Percentiles rank a stretch among this genome's conserved stretches.
These are phyloP conservation scores for Yarrowia phangngaensis DNA, from an alignment of 805 yeast genomes.

Conservation along the genomic window DNA sequence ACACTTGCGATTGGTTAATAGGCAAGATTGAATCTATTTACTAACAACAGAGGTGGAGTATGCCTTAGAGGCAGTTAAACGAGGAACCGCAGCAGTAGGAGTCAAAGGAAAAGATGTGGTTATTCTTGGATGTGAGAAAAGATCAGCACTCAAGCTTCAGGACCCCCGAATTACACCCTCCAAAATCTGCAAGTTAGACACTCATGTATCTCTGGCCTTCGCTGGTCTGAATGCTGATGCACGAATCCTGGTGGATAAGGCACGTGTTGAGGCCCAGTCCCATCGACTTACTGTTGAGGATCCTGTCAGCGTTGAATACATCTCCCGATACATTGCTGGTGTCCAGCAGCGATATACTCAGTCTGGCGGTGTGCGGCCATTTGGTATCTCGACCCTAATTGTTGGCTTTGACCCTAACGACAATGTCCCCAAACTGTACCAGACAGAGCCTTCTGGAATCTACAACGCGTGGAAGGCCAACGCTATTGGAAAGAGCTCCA, in stretches of 20 bases:
- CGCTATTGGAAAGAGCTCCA: conserved; percentile 91
- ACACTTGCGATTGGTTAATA: neutral
- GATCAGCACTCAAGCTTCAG: conserved; percentile 91
- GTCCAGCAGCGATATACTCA: conserved; percentile 96
- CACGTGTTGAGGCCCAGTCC: conserved; percentile 94
- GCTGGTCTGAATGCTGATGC: conserved; percentile 99
- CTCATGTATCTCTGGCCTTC: conserved; percentile 86
- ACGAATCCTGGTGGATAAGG: conserved; percentile 87
- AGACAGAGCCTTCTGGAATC: conserved; percentile 96
- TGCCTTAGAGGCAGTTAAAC: conserved; percentile 94
- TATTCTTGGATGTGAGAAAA: conserved; percentile 93
- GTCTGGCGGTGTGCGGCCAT: conserved; percentile 97
- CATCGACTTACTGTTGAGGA: conserved; percentile 92
- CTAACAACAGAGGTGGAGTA: conserved; percentile 74
- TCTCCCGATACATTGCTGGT: conserved; percentile 95
- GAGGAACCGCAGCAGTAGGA: conserved; percentile 98
- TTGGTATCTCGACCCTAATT: conserved; percentile 90
- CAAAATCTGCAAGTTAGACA: conserved; percentile 85
- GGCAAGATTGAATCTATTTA: conserved; percentile 31
- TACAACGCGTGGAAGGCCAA: conserved; percentile 98
- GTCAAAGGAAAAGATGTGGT: conserved; percentile 86
- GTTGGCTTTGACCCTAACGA: conserved; percentile 94
- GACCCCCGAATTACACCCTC: conserved; percentile 96
- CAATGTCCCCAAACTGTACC: conserved; percentile 73
- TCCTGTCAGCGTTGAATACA: conserved; percentile 83